phyloP scores from a whole-genome alignment of 345 rosid species.

The Salix koriyanagi region DNA sequence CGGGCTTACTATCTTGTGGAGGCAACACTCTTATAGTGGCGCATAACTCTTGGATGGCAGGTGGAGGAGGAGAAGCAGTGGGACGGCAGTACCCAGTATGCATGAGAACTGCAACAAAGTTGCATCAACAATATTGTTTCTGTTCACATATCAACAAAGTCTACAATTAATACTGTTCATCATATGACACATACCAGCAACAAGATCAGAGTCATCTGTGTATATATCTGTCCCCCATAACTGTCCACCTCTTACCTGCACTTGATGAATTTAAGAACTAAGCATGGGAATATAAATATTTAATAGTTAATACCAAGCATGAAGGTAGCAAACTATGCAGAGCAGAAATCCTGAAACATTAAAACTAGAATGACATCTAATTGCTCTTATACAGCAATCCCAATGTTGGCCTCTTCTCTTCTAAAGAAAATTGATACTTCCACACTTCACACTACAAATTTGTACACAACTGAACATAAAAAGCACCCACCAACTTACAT shows the following conservation, averaged over 20 bases:
- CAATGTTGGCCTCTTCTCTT: background rate
- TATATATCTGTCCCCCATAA: conserved; percentile 98
- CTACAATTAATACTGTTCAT: background rate
- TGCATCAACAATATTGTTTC: conserved; percentile 16
- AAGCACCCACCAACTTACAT: background rate
- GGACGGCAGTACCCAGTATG: conserved; percentile 99
- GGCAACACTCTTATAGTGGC: conserved; percentile 82
- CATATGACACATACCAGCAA: conserved; percentile 62
- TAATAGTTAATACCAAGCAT: background rate
- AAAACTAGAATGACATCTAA: background rate
- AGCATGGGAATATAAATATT: background rate
- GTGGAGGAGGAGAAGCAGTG: conserved; percentile 93
- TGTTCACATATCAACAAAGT: conserved; percentile 4
- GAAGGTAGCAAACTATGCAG: background rate
- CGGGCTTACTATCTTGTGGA: conserved; percentile 79
- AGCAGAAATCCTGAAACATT: background rate
- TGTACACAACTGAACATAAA: background rate
- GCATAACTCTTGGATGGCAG: conserved; percentile 88
- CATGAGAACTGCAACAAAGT: conserved; percentile 76
- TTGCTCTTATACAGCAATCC: background rate
- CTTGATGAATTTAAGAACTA: conserved; percentile 16
- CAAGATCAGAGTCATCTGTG: conserved; percentile 97
- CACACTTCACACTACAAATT: background rate
- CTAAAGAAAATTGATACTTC: background rate
- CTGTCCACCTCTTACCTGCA: conserved; percentile 96